Conservation (phyloP, 768 basidiomycete species). For the Lentinus brumalis region DNA sequence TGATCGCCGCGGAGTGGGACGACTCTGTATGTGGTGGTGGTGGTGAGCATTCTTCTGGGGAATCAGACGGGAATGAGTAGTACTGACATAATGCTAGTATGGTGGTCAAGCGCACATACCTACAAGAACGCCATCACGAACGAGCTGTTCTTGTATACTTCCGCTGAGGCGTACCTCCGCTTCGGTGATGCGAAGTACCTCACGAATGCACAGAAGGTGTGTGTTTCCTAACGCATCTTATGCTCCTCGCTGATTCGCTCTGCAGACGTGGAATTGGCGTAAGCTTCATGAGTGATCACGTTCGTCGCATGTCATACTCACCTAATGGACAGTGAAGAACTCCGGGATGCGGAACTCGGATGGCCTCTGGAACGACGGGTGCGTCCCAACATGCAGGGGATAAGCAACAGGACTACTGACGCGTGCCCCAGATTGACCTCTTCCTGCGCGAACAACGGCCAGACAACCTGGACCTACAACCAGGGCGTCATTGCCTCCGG, state of each 20-base stretch:
- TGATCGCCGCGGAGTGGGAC: slow-evolving; percentile 55
- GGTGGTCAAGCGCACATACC: slow-evolving; percentile 56
- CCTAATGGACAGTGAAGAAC: slow-evolving; percentile 34
- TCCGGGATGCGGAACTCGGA: slow-evolving; percentile 50
- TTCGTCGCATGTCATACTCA: not conserved
- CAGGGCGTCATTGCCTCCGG: slow-evolving; percentile 61
- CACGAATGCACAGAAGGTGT: slow-evolving; percentile 49
- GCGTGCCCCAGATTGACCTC: not conserved
- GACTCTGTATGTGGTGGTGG: slow-evolving; percentile 50
- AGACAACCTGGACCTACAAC: slow-evolving; percentile 65
- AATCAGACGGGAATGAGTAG: not conserved
- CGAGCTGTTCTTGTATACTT: slow-evolving; percentile 53
- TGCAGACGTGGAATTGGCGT: slow-evolving; percentile 35
- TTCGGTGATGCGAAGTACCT: slow-evolving; percentile 43
- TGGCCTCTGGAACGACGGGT: slow-evolving; percentile 49
- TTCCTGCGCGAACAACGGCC: not conserved
- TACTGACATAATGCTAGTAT: slow-evolving; percentile 37
- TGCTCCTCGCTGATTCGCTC: not conserved
- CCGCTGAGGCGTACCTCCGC: slow-evolving; percentile 49
- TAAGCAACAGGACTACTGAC: not conserved
- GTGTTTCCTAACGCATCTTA: slow-evolving; percentile 31
- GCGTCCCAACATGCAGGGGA: slow-evolving; percentile 12
- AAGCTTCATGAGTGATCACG: slow-evolving; percentile 7
- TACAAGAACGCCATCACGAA: slow-evolving; percentile 70
- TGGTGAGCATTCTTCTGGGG: slow-evolving; percentile 31